These are phyloP conservation scores for Jackrogersella minutella DNA, from an alignment of 495 filamentous ascomycete species.

Conservation along the genomic window DNA sequence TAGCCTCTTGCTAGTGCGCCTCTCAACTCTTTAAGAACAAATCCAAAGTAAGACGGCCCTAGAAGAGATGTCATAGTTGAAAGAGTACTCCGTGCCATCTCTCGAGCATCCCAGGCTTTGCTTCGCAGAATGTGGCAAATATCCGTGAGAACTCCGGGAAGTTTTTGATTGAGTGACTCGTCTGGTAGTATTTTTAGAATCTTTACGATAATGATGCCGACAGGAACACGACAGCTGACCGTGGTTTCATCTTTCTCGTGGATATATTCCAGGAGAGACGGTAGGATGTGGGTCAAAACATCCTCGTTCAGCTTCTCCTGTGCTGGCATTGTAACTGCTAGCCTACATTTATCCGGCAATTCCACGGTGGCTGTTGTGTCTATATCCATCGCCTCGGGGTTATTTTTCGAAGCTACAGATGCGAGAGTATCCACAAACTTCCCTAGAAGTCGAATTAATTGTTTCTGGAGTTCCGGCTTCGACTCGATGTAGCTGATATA, in stretches of 20 bases:
- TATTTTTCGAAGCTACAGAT: constrained; percentile 57
- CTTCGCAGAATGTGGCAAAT: constrained; percentile 92
- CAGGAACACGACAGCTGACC: constrained; percentile 88
- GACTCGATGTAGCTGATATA: constrained; percentile 80
- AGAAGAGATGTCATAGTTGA: constrained; percentile 80
- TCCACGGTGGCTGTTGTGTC: constrained; percentile 38
- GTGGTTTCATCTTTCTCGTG: constrained; percentile 93
- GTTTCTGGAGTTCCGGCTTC: constrained; percentile 85
- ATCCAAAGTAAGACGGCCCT: constrained; percentile 83
- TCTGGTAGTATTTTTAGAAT: constrained; percentile 80
- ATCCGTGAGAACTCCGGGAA: constrained; percentile 87
- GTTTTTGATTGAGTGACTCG: constrained; percentile 70
- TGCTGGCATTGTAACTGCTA: constrained; percentile 73
- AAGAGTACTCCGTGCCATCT: constrained; percentile 88
- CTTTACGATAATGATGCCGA: constrained; percentile 86
- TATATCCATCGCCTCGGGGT: constrained; percentile 49
- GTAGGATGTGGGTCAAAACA: constrained; percentile 75
- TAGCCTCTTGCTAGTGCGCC: constrained; percentile 82
- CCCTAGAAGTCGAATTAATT: constrained; percentile 81
- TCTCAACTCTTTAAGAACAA: constrained; percentile 91
- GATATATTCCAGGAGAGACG: constrained; percentile 78
- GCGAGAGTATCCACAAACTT: constrained; percentile 78
- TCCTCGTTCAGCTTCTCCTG: constrained; percentile 76
- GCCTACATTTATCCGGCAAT: constrained; percentile 42
- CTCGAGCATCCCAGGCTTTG: constrained; percentile 84